These are phyloP conservation scores for Schizothecium vesticola DNA, from an alignment of 495 filamentous ascomycete species.

Conservation along the genomic window DNA sequence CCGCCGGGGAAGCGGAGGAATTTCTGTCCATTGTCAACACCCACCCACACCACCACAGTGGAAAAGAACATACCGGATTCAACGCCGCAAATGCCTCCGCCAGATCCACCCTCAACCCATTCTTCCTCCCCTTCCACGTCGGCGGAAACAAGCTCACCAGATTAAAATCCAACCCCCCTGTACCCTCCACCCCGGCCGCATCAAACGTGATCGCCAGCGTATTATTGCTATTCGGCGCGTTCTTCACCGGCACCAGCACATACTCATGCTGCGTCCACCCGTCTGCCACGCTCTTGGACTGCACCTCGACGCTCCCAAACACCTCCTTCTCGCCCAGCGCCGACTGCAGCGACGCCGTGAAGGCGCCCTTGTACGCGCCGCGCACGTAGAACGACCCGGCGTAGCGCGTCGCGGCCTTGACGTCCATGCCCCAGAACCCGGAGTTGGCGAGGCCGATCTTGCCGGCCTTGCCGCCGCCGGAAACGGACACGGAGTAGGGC, in stretches of 20 bases:
- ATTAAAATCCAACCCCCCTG: slow-evolving; percentile 56
- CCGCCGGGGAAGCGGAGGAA: slow-evolving; percentile 64
- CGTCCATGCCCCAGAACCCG: slow-evolving; percentile 59
- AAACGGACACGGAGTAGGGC: slow-evolving; percentile 54
- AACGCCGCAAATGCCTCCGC: slow-evolving; percentile 49
- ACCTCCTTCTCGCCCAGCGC: slow-evolving; percentile 38
- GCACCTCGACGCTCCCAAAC: slow-evolving; percentile 38
- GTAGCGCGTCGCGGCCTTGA: slow-evolving; percentile 45
- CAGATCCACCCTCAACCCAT: slow-evolving; percentile 58
- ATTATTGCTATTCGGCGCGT: slow-evolving; percentile 57
- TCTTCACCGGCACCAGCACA: slow-evolving; percentile 33
- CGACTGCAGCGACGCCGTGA: slow-evolving; percentile 45
- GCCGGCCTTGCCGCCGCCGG: slow-evolving; percentile 14
- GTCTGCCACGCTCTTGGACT: slow-evolving; percentile 29
- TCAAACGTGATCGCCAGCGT: slow-evolving; percentile 60
- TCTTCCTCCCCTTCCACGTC: slow-evolving; percentile 56
- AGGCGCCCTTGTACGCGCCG: slow-evolving; percentile 34
- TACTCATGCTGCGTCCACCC: slow-evolving; percentile 49
- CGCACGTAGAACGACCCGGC: slow-evolving; percentile 54
- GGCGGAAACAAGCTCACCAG: slow-evolving; percentile 63
- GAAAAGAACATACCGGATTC: slow-evolving; percentile 36
- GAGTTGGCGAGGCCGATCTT: slow-evolving; percentile 54
- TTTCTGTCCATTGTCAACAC: slow-evolving; percentile 15
- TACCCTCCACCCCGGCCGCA: slow-evolving; percentile 36
- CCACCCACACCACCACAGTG: neutral